Percentiles rank a stretch among this genome's conserved stretches.
Conservation (phyloP, 441 rosid genomes). For the Macaranga tanarius region DNA sequence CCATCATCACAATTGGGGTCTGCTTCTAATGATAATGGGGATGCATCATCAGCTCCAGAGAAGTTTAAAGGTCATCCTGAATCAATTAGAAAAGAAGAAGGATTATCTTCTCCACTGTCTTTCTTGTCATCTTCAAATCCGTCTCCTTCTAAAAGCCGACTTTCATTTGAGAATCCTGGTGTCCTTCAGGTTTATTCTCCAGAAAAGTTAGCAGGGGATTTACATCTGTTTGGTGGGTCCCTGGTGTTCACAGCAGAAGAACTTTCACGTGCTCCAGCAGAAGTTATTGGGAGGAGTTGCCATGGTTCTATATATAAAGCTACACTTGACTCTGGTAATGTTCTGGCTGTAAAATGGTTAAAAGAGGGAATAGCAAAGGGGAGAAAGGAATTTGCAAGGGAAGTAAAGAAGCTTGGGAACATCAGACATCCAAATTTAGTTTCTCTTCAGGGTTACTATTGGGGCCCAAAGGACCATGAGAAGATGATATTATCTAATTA, state of each 20-base stretch:
- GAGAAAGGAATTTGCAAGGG: conserved; percentile 37
- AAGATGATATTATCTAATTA: conserved; percentile 69
- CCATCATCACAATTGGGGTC: conserved; percentile 31
- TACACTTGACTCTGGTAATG: conserved; percentile 28
- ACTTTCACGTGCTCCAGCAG: conserved; percentile 36
- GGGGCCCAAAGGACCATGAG: conserved; percentile 87
- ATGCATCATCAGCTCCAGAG: conserved; percentile 34
- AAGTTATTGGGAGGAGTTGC: conserved; percentile 35
- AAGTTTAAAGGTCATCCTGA: conserved; percentile 36
- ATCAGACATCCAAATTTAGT: conserved; percentile 69
- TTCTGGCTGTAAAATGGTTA: conserved; percentile 36
- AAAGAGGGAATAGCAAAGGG: conserved; percentile 36
- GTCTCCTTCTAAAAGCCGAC: conserved; percentile 25
- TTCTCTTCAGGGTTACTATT: conserved; percentile 75
- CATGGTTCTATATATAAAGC: conserved; percentile 36
- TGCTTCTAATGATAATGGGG: conserved; percentile 33
- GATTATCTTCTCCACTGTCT: conserved; percentile 50
- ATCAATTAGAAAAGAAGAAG: conserved; percentile 36
- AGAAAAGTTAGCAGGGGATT: conserved; percentile 31
- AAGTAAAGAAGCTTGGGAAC: conserved; percentile 33
- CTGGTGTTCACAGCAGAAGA: conserved; percentile 34
- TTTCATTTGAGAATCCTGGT: conserved; percentile 21
- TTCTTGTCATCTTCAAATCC: conserved; percentile 52
- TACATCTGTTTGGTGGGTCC: conserved; percentile 30
- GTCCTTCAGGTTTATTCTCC: conserved; percentile 30